A percentile compares a stretch with the other conserved stretches of the same genome.
Conservation (phyloP, 225 moss, liverwort and hornwort genomes). For the Pseudoscleropodium purum region DNA sequence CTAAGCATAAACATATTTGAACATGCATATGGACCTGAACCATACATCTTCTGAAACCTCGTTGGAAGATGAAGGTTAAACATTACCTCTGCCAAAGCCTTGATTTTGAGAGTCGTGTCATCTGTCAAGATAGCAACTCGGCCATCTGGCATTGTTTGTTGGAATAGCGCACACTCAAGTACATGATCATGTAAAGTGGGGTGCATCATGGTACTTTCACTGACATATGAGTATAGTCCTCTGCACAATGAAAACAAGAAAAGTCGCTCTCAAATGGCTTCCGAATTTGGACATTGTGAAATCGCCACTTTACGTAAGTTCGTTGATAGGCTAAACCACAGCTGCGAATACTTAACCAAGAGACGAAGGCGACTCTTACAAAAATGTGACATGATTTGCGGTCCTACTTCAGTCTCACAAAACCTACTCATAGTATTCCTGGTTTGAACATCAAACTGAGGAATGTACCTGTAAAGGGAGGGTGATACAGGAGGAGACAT, state of each 20-base stretch:
- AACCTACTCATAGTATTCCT: neutral
- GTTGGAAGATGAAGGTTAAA: neutral
- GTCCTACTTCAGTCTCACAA: neutral
- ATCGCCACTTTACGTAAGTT: neutral
- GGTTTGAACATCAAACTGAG: neutral
- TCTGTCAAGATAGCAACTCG: constrained; percentile 68
- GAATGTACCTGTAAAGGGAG: constrained; percentile 14
- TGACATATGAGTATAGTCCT: neutral
- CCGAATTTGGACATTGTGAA: neutral
- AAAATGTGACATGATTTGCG: neutral
- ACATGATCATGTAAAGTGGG: constrained; percentile 69
- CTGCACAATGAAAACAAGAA: constrained; percentile 6
- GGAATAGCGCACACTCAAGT: constrained; percentile 75
- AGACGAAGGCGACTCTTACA: neutral
- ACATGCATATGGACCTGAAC: neutral
- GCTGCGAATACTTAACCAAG: neutral
- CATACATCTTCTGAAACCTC: neutral
- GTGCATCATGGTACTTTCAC: constrained; percentile 46
- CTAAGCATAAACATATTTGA: neutral
- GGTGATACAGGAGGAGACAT: constrained; percentile 67
- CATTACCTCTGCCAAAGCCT: constrained; percentile 83
- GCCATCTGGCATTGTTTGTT: constrained; percentile 23
- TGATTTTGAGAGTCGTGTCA: constrained; percentile 82
- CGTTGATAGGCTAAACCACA: neutral
- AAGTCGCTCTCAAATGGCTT: neutral